Conservation (phyloP, 2,329 filamentous ascomycete genomes). For the Sporothrix variecibatus region DNA sequence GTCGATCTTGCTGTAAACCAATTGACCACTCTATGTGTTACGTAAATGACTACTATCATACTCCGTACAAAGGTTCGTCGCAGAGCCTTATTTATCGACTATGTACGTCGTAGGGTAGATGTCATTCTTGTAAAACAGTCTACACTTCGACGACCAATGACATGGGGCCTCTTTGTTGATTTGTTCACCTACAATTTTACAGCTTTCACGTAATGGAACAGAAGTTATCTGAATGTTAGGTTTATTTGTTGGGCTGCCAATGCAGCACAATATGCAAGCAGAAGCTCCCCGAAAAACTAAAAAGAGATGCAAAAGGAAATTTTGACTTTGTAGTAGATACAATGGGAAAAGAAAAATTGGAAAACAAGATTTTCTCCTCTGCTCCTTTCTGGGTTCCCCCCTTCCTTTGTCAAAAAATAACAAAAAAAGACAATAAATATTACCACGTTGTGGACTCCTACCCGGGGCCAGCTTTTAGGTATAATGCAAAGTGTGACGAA, state of each 20-base stretch:
- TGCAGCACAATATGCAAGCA: neutral
- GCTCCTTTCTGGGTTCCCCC: neutral
- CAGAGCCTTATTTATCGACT: too few relatives aligned
- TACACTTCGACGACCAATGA: too few relatives aligned
- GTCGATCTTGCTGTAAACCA: too few relatives aligned
- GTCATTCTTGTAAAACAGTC: too few relatives aligned
- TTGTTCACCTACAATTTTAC: neutral
- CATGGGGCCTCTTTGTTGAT: neutral
- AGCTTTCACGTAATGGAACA: neutral
- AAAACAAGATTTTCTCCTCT: conserved; percentile 3
- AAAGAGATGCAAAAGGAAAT: neutral
- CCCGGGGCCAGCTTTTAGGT: conserved; percentile 28
- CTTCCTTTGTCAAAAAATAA: neutral
- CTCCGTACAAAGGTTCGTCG: too few relatives aligned
- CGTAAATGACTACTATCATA: too few relatives aligned
- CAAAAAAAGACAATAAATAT: conserved; percentile 22
- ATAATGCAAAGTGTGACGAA: conserved; percentile 14
- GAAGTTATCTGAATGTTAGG: neutral
- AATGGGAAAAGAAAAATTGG: neutral
- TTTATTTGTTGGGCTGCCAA: neutral
- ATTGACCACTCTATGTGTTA: too few relatives aligned
- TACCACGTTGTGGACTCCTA: conserved; percentile 28
- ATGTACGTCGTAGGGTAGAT: too few relatives aligned
- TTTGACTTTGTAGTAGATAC: conserved; percentile 14
- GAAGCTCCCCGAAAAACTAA: neutral